Evolutionary conservation across 108 stramenopile species (phyloP), one percentile per base, ranked within the genome.

Genomic region (Parietichytrium sp.): DNA sequence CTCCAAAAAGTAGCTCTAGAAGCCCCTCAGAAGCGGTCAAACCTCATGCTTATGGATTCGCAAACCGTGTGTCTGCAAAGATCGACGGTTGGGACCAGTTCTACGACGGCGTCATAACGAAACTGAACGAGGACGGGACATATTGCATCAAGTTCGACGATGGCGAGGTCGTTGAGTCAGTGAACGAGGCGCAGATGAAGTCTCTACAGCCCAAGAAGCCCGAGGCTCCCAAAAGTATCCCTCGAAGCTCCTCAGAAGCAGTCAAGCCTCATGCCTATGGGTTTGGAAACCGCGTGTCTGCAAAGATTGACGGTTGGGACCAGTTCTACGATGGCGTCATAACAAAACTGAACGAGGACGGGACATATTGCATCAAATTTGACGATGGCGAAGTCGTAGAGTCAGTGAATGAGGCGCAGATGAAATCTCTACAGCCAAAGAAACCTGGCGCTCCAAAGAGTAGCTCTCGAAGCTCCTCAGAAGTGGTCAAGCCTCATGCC

Each of bases 311-410:
- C 15, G 61, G 61, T 6, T 72, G 61, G 61, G 61, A 72, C 33
- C 61, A 72, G 42, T 33, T 6, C 38, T 72, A 72, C 61, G 61
- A 72, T 10, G 61, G 61, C 33, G 45, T 72, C 45, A 42, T 72
- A 18, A 42, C 36, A 33, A 38, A n/a, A 0, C 6, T 31, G 13
- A 23, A 33, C 6, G 61, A 42, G 23, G 0, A 33, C 18, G 61
- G 42, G 20, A 38, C 13, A 6, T 72, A 72, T 25, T 45, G 45
- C 23, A 42, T 72, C 42, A 33, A 45, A 16, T 72, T 72, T 72
- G 61, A 72, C 25, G 61, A 72, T 25, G 61, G 61, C 61, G 61
- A 72, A 42, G 33, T 72, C 16, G 61, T 27, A 6, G 61, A 72
- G n/a, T 6, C 10, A 10, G 61, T 72, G 7, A 42, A 16, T 6